Evolutionary conservation across 1,284 basidiomycete species (phyloP).

Genomic region (Tremellales sp.): DNA sequence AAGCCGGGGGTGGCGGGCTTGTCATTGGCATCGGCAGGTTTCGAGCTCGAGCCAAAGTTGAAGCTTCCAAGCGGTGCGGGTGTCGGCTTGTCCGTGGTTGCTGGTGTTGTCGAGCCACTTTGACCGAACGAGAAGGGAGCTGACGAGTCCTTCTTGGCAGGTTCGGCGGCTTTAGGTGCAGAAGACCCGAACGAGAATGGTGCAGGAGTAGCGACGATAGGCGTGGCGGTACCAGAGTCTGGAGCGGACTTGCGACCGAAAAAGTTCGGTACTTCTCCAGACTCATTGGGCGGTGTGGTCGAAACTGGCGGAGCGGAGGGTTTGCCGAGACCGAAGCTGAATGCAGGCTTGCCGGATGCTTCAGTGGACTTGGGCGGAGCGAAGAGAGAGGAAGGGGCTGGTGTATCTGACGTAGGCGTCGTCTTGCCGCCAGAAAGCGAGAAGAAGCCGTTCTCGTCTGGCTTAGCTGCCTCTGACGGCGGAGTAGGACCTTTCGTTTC

Average conservation of each 20-base stretch:
- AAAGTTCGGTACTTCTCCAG: conserved; percentile 29
- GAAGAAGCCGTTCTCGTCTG: conserved; percentile 13
- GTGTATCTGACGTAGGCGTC: conserved; percentile 3
- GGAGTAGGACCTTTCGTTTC: conserved; percentile 11
- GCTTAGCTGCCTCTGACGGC: not conserved
- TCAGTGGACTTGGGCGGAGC: conserved; percentile 11
- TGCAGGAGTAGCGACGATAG: conserved; percentile 11
- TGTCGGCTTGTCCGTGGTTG: not conserved
- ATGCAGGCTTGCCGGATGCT: conserved; percentile 15
- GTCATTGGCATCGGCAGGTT: not conserved
- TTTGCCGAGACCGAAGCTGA: conserved; percentile 30
- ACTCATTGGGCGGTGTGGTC: conserved; percentile 7
- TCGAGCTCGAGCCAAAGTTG: not conserved
- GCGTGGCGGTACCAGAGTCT: conserved; percentile 18
- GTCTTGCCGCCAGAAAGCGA: conserved; percentile 11
- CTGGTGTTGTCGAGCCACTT: not conserved
- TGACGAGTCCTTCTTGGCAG: not conserved
- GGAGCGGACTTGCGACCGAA: conserved; percentile 24
- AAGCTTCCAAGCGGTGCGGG: not conserved
- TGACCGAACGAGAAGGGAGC: conserved; percentile 6
- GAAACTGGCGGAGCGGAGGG: conserved; percentile 15
- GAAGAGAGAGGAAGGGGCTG: conserved; percentile 22
- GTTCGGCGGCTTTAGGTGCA: conserved; percentile 3
- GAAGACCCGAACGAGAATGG: conserved; percentile 27
- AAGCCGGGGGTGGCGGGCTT: not conserved